phyloP scores from a whole-genome alignment of 257 asterid genomes.

The Solanum acaule region DNA sequence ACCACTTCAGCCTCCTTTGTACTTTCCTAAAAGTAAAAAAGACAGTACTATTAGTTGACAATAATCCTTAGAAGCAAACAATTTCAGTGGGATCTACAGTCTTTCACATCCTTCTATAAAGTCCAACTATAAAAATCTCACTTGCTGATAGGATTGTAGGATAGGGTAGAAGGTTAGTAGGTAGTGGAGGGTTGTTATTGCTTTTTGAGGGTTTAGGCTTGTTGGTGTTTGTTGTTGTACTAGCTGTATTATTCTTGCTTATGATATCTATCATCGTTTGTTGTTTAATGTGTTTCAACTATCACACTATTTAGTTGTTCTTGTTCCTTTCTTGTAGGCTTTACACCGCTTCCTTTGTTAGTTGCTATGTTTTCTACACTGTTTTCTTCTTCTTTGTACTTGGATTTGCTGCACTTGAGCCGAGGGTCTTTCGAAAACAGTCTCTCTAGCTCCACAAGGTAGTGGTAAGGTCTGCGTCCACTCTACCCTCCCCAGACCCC shows the following conservation, averaged over 20 bases:
- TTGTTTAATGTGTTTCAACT: not conserved
- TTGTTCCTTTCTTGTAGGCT: not conserved
- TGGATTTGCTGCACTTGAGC: not conserved
- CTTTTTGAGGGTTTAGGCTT: not conserved
- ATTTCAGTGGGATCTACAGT: not conserved
- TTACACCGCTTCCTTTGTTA: not conserved
- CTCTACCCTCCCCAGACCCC: not conserved
- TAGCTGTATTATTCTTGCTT: rapidly evolving
- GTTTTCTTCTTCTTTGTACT: not conserved
- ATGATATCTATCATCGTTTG: not conserved
- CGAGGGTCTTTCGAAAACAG: rapidly evolving
- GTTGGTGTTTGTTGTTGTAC: not conserved
- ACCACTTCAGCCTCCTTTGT: constrained; percentile 79
- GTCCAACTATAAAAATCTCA: not conserved
- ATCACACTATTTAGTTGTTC: not conserved
- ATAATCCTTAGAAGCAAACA: not conserved
- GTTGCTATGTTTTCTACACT: not conserved
- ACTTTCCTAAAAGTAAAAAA: constrained; percentile 44
- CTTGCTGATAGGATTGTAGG: not conserved
- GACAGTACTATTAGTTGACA: not conserved
- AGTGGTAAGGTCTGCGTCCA: not conserved
- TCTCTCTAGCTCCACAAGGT: not conserved
- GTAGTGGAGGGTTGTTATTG: not conserved
- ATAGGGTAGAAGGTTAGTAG: not conserved
- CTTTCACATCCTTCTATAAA: not conserved